Base-by-base conservation (phyloP, 2,329 filamentous ascomycete species). In the Venturia asperata region DNA sequence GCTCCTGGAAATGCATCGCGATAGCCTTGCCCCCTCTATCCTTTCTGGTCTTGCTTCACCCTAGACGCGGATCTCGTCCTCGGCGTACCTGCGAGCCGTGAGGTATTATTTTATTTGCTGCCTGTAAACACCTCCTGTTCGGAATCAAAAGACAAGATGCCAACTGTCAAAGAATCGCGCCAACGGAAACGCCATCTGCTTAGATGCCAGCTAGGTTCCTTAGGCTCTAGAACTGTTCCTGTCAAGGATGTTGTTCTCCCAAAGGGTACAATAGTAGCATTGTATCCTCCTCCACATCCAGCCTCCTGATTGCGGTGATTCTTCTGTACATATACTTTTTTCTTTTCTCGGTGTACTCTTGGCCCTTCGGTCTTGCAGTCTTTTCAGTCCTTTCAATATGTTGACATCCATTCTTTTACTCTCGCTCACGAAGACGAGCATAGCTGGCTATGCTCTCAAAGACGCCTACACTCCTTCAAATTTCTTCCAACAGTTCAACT, bases 401-500 rank as follows among this genome's bases (percentile, higher is more conserved):
- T 61, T 43, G 60, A 61, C 60, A 42, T 61, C 27, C 37, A 42
- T 27, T 61, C 42, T 61, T 61, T 34, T 61, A 43, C 60, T 61
- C 37, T 61, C 60, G 39, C 43, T 61, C n/a, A 61, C 60, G 45
- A 42, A n/a, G 42, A 39, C 17, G 27, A 63, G 62, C 56, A 62
- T 55, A 63, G 64, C 64, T 45, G 66, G 61, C 64, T 77, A 77
- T 73, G 72, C 71, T 67, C 66, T 77, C 34, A 66, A 75, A 66
- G 75, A 77, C 67, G 74, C 76, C 60, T 77, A 77, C 68, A 69
- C 65, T 24, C 74, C 74, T 70, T 71, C 72, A 5, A 75, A 73
- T 63, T 81, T 81, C 72, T 81, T 80, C 68, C 71, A 76, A 67
- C 70, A 69, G 42, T 81, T 81, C 69, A 72, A 76, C 52, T 77